Evolutionary conservation across 2,329 filamentous ascomycete genomes (phyloP).

Genomic region (Escovopsis weberi): DNA sequence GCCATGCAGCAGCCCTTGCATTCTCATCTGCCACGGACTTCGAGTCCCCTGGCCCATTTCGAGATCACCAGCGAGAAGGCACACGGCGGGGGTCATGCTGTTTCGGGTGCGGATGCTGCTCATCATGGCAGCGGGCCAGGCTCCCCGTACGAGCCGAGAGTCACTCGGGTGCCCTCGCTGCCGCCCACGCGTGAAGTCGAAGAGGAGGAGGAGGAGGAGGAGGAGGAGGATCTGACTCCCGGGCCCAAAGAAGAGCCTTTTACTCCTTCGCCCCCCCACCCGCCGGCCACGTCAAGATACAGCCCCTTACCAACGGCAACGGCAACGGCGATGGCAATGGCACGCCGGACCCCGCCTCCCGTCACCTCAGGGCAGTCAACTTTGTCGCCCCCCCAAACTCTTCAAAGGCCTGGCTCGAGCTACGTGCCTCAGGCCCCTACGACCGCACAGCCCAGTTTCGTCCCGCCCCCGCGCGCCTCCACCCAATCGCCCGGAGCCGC

Average conservation of each 20-base stretch:
- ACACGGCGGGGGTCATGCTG: conserved; percentile 6
- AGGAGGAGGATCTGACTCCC: conserved; percentile 10
- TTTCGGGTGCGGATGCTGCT: conserved; percentile 23
- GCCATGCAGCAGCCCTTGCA: conserved; percentile 31
- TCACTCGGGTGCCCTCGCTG: conserved; percentile 41
- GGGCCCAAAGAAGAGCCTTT: conserved; percentile 14
- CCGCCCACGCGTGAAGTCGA: conserved; percentile 49
- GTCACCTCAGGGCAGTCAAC: conserved; percentile 25
- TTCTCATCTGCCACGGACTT: conserved; percentile 48
- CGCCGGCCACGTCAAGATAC: conserved; percentile 21
- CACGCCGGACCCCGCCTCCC: conserved; percentile 37
- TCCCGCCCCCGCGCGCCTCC: conserved; percentile 43
- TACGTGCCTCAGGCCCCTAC: conserved; percentile 31
- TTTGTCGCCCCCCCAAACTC: conserved; percentile 45
- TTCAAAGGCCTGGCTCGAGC: conserved; percentile 37
- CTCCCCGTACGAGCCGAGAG: conserved; percentile 39
- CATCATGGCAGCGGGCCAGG: conserved; percentile 33
- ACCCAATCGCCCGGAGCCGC: conserved; percentile 45
- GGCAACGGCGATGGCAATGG: conserved; percentile 6
- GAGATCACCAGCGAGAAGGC: conserved; percentile 34
- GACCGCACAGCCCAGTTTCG: conserved; percentile 26
- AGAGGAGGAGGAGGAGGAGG: conserved; percentile 32
- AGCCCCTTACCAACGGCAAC: conserved; percentile 18
- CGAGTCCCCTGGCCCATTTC: conserved; percentile 51
- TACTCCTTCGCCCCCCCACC: conserved; percentile 11